Evolutionary conservation across 805 yeast genomes (phyloP), one percentile per base, ranked within the genome.

Genomic region (Cyberlindnera xylosilytica): DNA sequence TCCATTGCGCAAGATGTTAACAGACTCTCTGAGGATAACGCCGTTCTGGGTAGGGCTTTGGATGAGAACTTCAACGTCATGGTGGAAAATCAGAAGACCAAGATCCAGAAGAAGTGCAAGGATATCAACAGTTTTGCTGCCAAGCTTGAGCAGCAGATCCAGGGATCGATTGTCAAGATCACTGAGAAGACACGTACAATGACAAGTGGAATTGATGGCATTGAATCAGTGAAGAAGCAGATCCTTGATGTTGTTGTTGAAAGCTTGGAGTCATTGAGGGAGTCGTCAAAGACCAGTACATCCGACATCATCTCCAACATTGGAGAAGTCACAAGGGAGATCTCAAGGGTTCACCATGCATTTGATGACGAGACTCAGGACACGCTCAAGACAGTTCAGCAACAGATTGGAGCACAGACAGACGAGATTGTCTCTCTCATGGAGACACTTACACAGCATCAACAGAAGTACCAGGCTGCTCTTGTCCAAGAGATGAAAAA

Each of bases 341-440:
- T 38, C 7, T n/a, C 9, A 18, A 31, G 3, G 28, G 34, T 15
- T 9, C 43, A 34, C 10, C 6, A 10, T 3, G 10, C 31, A 2
- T 10, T 37, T 6, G 41, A 34, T n/a, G 11, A 26, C 2, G 42
- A 41, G 7, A 13, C 47, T 6, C 41, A 43, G 11, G 13, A 20
- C 0, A 37, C 40, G 0, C 23, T 55, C 4, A 22, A 32, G 4
- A 49, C 48, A 15, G 51, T 51, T 4, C 46, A 43, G 13, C 22
- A 39, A 2, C 60, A 55, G 34, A 29, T 53, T 2, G 39, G 39
- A 7, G 44, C 51, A 3, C 60, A 55, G 28, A 32, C 56, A 0
- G 35, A 39, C 9, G 57, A 55, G 15, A 42, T 55, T 8, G 8
- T 49, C 4, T 34, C 50, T 1, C 31, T 55, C 28, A 44, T 52